Evolutionary conservation across 345 rosid species (phyloP), one percentile per base, ranked within the genome.

Genomic region (Acer yangbiense): DNA sequence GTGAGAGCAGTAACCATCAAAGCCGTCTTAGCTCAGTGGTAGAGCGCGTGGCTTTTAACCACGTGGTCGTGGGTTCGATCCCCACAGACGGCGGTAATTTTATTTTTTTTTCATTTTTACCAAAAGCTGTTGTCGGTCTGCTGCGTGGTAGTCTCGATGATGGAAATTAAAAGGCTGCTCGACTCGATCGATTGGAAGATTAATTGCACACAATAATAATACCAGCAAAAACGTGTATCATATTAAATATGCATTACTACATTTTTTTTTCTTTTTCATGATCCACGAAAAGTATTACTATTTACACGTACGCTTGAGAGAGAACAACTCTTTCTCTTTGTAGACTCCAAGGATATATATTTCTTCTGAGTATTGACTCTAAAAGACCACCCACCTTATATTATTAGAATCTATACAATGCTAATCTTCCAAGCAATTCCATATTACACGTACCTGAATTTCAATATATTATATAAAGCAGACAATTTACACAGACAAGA

Each of bases 31-130:
- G 93, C 93, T 91, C 91, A 91, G 91, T 35, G 92, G 92, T 89
- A 91, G 91, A 91, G 92, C 92, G 91, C 91, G 78, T 89, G 93
- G 89, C 92, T 91, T 91, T 89, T 89, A 89, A 89, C 88, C 90
- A 86, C 78, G 92, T 90, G 92, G 91, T 84, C 91, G 90, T 83
- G 91, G 89, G 91, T 89, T 92, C 94, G 91, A 89, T 84, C 82
- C 88, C 91, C 88, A 88, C 91, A 88, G 92, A 82, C 91, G 91
- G 91, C 94, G 92, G 7, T 0, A 12, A 12, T 54, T 14, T 54
- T 17, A 0, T 54, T 2, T 54, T 54, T 54, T 2, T 54, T 54
- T 14, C 11, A 54, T 54, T 11, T 54, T 54, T 54, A 1, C 39
- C 0, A 35, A 35, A 35, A 5, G 14, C 55, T 13, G 55, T 50